Evolutionary conservation across 2,329 filamentous ascomycete species (phyloP).

Genomic region (Aureobasidium pullulans): DNA sequence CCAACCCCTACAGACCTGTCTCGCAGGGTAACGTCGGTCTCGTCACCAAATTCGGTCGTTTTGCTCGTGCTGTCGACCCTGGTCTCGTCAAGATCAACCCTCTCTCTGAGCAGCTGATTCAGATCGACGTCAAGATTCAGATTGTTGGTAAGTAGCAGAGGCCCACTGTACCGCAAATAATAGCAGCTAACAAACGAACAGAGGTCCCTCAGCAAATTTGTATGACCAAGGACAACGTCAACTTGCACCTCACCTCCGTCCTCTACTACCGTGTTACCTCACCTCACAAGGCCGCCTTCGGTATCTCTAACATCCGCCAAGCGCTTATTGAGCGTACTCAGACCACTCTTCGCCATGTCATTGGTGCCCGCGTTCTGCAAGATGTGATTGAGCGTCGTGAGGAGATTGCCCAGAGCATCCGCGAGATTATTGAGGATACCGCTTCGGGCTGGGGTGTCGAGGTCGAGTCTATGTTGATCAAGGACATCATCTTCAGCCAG

Average conservation of each 20-base stretch:
- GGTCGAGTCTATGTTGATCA: slow-evolving; percentile 98
- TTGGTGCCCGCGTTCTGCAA: slow-evolving; percentile 89
- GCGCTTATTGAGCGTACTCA: slow-evolving; percentile 97
- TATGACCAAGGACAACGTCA: slow-evolving; percentile 99
- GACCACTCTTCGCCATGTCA: slow-evolving; percentile 92
- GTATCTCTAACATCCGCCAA: slow-evolving; percentile 88
- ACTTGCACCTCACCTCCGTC: slow-evolving; percentile 84
- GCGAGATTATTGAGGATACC: slow-evolving; percentile 96
- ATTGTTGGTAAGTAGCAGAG: slow-evolving; percentile 56
- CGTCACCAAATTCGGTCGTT: slow-evolving; percentile 89
- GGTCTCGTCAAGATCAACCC: slow-evolving; percentile 97
- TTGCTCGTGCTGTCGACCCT: slow-evolving; percentile 92
- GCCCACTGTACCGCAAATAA: background rate
- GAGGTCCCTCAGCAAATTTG: slow-evolving; percentile 94
- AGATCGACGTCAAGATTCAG: slow-evolving; percentile 98
- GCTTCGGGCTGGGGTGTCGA: slow-evolving; percentile 89
- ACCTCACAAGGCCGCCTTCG: slow-evolving; percentile 94
- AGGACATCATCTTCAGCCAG: slow-evolving; percentile 95
- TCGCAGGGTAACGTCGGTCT: slow-evolving; percentile 89
- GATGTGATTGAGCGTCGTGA: slow-evolving; percentile 98
- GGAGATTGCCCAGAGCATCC: slow-evolving; percentile 89
- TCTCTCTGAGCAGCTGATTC: slow-evolving; percentile 78
- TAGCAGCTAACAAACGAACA: slow-evolving; percentile 17
- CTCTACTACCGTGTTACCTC: slow-evolving; percentile 98
- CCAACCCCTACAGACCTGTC: slow-evolving; percentile 93